These are phyloP conservation scores for Naganishia sp. DNA, from an alignment of 1,284 basidiomycete genomes.

Conservation along the genomic window DNA sequence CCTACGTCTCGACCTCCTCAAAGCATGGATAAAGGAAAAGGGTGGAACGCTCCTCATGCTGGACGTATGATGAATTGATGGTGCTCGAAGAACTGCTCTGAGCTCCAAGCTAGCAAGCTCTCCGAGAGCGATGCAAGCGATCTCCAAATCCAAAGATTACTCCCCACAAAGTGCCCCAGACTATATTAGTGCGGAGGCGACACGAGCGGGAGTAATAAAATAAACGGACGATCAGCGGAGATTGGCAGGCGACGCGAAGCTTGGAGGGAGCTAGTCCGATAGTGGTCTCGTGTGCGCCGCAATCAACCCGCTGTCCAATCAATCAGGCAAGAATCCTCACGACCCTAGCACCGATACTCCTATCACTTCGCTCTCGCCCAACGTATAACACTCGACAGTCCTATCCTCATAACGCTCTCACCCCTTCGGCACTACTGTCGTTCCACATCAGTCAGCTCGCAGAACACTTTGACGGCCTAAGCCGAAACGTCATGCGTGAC, in stretches of 20 bases:
- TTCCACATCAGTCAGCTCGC: not conserved
- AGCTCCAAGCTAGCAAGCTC: too few relatives aligned
- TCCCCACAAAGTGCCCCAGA: slow-evolving; percentile 12
- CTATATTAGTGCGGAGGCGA: not conserved
- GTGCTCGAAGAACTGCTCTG: too few relatives aligned
- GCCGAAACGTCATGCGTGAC: slow-evolving; percentile 12
- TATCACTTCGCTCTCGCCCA: not conserved
- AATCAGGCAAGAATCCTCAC: not conserved
- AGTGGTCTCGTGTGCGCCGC: slow-evolving; percentile 9
- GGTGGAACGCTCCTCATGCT: too few relatives aligned
- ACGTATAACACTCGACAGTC: not conserved
- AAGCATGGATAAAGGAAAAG: too few relatives aligned
- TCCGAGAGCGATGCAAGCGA: not conserved
- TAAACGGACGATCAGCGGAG: slow-evolving; percentile 6
- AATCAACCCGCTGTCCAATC: slow-evolving; percentile 5
- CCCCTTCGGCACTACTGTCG: not conserved
- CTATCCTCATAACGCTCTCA: not conserved
- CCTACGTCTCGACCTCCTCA: too few relatives aligned
- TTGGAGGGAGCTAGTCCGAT: not conserved
- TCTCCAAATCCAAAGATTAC: not conserved
- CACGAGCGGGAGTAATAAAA: slow-evolving; percentile 4
- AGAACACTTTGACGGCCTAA: slow-evolving; percentile 1
- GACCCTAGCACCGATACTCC: not conserved
- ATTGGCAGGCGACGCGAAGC: slow-evolving; percentile 3
- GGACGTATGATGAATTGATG: too few relatives aligned